Base-by-base conservation (phyloP, 179 eudicot genomes). In the Camellia oleifera region DNA sequence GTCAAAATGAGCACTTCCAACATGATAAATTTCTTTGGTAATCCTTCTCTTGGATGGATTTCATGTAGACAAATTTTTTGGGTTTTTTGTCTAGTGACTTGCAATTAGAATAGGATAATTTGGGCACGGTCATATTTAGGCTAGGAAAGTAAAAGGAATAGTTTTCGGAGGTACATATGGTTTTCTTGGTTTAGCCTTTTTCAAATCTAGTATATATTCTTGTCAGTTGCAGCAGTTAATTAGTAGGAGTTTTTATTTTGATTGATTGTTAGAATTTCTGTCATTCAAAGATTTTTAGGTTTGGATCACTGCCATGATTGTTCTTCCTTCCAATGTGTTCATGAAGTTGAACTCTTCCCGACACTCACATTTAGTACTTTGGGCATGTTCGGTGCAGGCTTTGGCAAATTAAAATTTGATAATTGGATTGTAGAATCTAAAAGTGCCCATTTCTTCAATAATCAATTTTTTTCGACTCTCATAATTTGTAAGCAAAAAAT, bases 81-180 rank as follows among this genome's bases (percentile, higher is more conserved):
- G 5, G 5, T 56, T 78, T 15, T 42, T 1, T 42, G 7, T 14
- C 48, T 56, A 2, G 54, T 53, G 66, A 69, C 54, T 68, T 5
- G 20, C 74, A 69, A 40, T 6, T 56, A 54, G 73, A 42, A 69
- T 69, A 68, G 64, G 48, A 52, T 50, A 50, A 77, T 66, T 53
- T 68, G 72, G 73, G 20, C 7, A 17, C 15, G 3, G 11, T n/a
- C 53, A 12, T 78, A 69, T 26, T 53, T 77, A 77, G 73, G 23
- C 57, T 77, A 17, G 7, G 53, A 68, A 66, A 53, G 64, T 69
- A 53, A 66, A 62, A 44, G 17, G 7, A 50, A 53, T 15, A 3
- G 72, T 46, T 40, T 15, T 50, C 3, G 53, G 70, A 46, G 57
- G 13, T 48, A 15, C 50, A 5, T 23, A 52, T 53, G 14, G 26